Evolutionary conservation across 306 rosid genomes (phyloP), one percentile per base, ranked within the genome.

Genomic region (Leucaena leucocephala): DNA sequence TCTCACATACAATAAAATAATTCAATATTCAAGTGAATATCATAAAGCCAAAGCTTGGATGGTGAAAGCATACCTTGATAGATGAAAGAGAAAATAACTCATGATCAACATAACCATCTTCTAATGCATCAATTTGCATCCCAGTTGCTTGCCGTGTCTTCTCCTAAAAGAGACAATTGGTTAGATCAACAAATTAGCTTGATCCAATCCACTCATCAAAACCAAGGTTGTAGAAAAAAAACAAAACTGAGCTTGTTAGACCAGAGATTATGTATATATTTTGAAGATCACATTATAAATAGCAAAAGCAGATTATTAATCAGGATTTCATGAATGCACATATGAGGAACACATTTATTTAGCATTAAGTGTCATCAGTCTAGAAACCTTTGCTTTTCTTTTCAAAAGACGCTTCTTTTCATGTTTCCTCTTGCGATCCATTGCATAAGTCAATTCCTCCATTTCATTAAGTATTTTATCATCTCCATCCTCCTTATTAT

Each of bases 111-210:
- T 91, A 93, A 72, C 91, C 87, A 67, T 93, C 99, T 68, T 91
- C 96, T 65, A 86, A 33, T 67, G 89, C 99, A 82, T 95, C 98
- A 71, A 84, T 86, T 84, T 95, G 97, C 91, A 80, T 87, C 78
- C 98, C 97, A 15, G 91, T 88, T 68, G 98, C 94, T 82, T 93
- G 93, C 34, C 97, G 91, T 5, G 82, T 87, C 89, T 90, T 95
- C 69, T 95, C 98, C 99, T 95, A 61, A 17, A 85, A 54, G 68
- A 72, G 40, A 15, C 5, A 81, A 75, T 82, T 12, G 69, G 82
- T 27, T 69, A 68, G 66, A 66, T 63, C 17, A 73, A 73, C n/a
- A 35, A 81, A 78, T 82, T 65, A 80, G 78, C 27, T 65, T 61
- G 16, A 70, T 48, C 57, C 12, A 65, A n/a, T 44, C 34, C 63